Evolutionary conservation across 2,329 filamentous ascomycete genomes (phyloP).

Genomic region (Calonectria pseudoturangicola): DNA sequence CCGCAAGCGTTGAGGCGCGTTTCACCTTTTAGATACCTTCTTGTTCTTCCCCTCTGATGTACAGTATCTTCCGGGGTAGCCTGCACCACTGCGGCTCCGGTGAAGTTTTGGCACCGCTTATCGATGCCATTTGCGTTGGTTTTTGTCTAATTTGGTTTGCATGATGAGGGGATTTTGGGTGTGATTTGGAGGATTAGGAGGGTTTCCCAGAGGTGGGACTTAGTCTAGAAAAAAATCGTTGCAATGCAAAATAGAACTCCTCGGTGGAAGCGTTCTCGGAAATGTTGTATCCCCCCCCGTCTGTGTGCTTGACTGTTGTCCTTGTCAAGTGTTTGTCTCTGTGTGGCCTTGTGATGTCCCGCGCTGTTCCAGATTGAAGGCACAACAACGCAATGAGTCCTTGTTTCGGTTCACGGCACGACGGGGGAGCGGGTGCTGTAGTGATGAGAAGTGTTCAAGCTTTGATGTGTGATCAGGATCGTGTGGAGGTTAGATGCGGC

Average conservation of each 20-base stretch:
- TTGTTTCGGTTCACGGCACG: background rate
- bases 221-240: slow-evolving; percentile 49
- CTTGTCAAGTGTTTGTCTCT: background rate
- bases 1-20: slow-evolving; percentile 42
- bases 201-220: slow-evolving; percentile 33
- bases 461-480: background rate
- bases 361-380: background rate
- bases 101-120: slow-evolving; percentile 33
- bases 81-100: slow-evolving; percentile 54
- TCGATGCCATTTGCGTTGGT: slow-evolving; percentile 35
- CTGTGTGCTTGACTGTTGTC: background rate
- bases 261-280: slow-evolving; percentile 18
- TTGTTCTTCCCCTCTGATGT: slow-evolving; percentile 53
- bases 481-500: background rate
- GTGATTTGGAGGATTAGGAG: slow-evolving; percentile 27
- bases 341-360: background rate
- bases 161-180: slow-evolving; percentile 26
- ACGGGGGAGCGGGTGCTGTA: no score
- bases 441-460: no score
- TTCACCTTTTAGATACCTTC: slow-evolving; percentile 42
- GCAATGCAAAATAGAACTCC: slow-evolving; percentile 48
- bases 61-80: slow-evolving; percentile 55
- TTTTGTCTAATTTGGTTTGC: slow-evolving; percentile 21
- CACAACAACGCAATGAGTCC: background rate
- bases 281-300: no score